A percentile compares a stretch with the other conserved stretches of the same genome.
Conservation (phyloP, 352 stramenopile genomes). For the Phytophthora cryptogea region DNA sequence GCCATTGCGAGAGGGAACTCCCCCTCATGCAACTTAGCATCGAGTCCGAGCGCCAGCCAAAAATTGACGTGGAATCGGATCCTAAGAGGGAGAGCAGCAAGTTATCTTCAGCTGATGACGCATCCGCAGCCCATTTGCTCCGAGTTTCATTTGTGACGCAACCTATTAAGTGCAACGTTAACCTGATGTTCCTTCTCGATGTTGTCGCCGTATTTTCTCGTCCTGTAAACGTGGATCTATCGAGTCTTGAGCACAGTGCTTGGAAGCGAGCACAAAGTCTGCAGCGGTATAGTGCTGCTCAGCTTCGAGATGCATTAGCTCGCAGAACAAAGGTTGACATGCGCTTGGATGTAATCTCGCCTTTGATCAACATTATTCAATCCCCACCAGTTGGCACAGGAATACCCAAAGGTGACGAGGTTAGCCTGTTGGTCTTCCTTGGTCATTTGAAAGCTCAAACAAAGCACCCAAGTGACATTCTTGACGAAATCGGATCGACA, state of each 20-base stretch:
- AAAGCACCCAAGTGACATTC: constrained; percentile 36
- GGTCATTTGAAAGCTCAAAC: constrained; percentile 75
- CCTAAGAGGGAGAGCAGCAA: constrained; percentile 24
- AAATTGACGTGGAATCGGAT: constrained; percentile 16
- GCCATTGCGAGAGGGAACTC: constrained; percentile 66
- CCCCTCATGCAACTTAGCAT: constrained; percentile 72
- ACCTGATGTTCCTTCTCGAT: constrained; percentile 73
- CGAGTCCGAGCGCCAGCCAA: constrained; percentile 45
- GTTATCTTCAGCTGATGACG: constrained; percentile 7
- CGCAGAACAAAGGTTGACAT: constrained; percentile 75
- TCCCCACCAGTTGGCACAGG: constrained; percentile 34
- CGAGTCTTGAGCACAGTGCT: constrained; percentile 67
- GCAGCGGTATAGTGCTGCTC: constrained; percentile 75
- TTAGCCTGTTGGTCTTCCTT: constrained; percentile 73
- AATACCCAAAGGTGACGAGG: constrained; percentile 31
- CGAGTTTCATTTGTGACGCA: constrained; percentile 75
- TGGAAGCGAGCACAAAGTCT: constrained; percentile 78
- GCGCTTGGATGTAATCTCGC: constrained; percentile 80
- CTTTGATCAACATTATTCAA: constrained; percentile 75
- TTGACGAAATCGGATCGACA: constrained; percentile 16
- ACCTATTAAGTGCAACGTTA: constrained; percentile 80
- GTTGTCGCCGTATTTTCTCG: constrained; percentile 73
- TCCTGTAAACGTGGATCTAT: constrained; percentile 78
- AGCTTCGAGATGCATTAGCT: constrained; percentile 70
- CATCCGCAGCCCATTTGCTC: constrained; percentile 39